Evolutionary conservation across 1,284 basidiomycete species (phyloP).

Genomic region (Apiotrichum akiyoshidainum): DNA sequence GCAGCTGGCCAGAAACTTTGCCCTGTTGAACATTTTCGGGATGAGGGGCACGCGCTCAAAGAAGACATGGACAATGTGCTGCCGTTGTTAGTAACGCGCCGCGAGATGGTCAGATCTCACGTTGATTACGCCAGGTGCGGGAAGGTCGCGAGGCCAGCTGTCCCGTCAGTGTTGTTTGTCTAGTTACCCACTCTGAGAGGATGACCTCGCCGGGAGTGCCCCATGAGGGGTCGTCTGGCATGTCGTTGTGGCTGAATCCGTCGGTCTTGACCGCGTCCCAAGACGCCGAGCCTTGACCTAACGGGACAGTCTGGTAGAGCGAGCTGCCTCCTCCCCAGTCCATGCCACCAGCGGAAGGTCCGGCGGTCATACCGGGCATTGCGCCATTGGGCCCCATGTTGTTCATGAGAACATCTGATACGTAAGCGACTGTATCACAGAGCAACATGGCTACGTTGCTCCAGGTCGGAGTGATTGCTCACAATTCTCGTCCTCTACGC

Average conservation of each 20-base stretch:
- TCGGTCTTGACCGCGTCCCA: background rate
- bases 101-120: background rate
- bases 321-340: background rate
- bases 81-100: background rate
- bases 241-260: background rate
- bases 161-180: no score
- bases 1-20: constrained; percentile 28
- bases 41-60: constrained; percentile 40
- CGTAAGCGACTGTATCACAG: no score
- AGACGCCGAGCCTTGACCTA: background rate
- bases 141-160: constrained; percentile 42
- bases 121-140: constrained; percentile 32
- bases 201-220: constrained; percentile 7
- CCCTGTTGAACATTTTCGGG: constrained; percentile 39
- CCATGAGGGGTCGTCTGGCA: constrained; percentile 3
- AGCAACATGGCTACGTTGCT: no score
- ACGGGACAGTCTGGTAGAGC: background rate
- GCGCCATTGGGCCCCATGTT: no score
- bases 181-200: constrained; percentile 33
- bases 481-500: background rate
- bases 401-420: no score
- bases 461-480: no score
- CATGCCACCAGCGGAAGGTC: no score
- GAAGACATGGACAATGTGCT: constrained; percentile 36
- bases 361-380: no score